Base-by-base conservation (phyloP, 2,329 filamentous ascomycete species). In the Tolypocladium amazonense region DNA sequence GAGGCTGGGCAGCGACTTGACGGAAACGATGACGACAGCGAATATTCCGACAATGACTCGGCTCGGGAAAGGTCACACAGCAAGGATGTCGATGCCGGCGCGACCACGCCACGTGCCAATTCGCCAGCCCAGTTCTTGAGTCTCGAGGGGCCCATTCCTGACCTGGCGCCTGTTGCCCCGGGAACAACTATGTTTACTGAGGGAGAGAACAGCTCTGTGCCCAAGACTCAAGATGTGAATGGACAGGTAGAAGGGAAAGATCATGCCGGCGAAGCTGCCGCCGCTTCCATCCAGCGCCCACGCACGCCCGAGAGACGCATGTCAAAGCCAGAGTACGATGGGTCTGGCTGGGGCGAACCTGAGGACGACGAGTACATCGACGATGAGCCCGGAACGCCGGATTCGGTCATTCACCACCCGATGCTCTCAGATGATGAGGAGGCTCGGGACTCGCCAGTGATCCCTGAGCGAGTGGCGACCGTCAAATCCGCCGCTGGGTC, bases 321-420 rank as follows among this genome's bases (percentile, higher is more conserved):
- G 15, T 81, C 82, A 45, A 89, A 80, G 73, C 84, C 79, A 35
- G 83, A 85, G 61, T 87, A 89, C 69, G 79, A 87, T 66, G 81
- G 88, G 60, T 77, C 83, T 60, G 80, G 84, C 58, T 83, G 84
- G 81, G 82, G 82, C 11, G 79, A 82, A 45, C 76, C 79, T 27
- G 74, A 75, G 25, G 77, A 81, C 38, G 77, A 81, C 38, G 80
- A 82, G 56, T 80, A 77, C 59, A 79, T 81, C 1, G 76, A 83
- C 1, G 86, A 43, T n/a, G 39, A 88, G 63, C 85, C 85, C 12
- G 83, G 85, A 39, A 95, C 91, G 9, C 92, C 93, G 18, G 89
- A 92, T 56, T 97, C 93, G 8, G 92, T 97, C 27, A 93, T 97
- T 64, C 89, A 90, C 62, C 89, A 92, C 68, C 85, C 86, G 2